Conservation (phyloP, 331 rosid species). For the Telfairia occidentalis region DNA sequence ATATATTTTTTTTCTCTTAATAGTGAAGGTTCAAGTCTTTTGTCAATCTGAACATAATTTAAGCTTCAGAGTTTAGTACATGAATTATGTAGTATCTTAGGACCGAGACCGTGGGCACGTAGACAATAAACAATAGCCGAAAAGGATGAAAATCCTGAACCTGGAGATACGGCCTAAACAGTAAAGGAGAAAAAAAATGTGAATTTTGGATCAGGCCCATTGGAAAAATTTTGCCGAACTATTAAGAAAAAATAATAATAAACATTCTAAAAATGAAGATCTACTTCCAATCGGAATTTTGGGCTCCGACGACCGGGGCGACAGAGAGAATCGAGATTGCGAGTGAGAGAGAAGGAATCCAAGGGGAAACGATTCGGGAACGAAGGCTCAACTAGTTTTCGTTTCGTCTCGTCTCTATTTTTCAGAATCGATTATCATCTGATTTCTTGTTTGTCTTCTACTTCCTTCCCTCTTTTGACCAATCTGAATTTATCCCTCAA, state of each 20-base stretch:
- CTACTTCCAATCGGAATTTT: background rate
- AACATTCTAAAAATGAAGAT: background rate
- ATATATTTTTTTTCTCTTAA: no score
- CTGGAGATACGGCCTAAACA: background rate
- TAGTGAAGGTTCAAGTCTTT: no score
- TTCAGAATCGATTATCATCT: background rate
- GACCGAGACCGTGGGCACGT: background rate
- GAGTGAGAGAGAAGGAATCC: background rate
- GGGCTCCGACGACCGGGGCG: slow-evolving; percentile 10
- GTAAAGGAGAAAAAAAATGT: background rate
- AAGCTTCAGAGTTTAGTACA: no score
- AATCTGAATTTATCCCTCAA: background rate
- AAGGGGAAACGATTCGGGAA: background rate
- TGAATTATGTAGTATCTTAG: no score
- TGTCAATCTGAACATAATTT: no score
- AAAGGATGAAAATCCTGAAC: background rate
- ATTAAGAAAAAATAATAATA: background rate
- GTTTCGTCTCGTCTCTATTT: background rate
- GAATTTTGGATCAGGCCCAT: background rate
- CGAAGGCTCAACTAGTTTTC: background rate
- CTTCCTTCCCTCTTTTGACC: background rate
- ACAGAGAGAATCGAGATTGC: background rate
- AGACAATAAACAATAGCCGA: background rate
- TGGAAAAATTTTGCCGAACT: background rate
- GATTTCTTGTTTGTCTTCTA: background rate